Base-by-base conservation (phyloP, 768 basidiomycete genomes). In the Mycena galopus region DNA sequence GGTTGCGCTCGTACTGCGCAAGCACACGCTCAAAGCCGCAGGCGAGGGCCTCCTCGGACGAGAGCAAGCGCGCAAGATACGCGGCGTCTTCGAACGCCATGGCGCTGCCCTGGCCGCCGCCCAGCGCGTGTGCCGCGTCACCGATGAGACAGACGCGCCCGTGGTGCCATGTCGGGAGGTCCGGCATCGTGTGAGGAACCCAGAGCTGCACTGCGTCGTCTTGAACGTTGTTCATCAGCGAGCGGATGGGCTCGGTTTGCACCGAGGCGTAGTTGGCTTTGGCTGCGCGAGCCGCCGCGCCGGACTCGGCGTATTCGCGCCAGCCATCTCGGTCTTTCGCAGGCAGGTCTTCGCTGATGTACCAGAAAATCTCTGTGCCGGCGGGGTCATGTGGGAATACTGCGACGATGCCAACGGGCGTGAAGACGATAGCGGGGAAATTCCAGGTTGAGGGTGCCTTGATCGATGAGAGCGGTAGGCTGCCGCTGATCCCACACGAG, bases 81-180 rank as follows among this genome's bases (percentile, higher is more conserved):
- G 55, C 55, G 8, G 55, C 55, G 10, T 57, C 55, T 32, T 57
- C 55, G n/a, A 57, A 57, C 19, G 55, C 55, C 55, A 57, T 57
- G 17, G 55, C 55, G 30, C 55, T 57, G 30, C 55, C 55, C 55
- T 57, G 55, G 30, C 55, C 55, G 30, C n/a, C 30, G 32, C 21
- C 9, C 21, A 57, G 55, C 4, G 27, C 55, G 30, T 57, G 55
- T n/a, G n/a, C n/a, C n/a, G n/a, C n/a, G n/a, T n/a, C n/a, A n/a
- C n/a, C n/a, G n/a, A n/a, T 39, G 39, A 47, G 44, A 8, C 44
- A 47, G 21, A 47, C 44, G 19, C 44, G 44, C 4, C 44, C 44
- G 7, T 21, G 44, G 11, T 47, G n/a, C 44, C 44, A 47, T 7
- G 44, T 47, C 21, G 44, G 44, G n/a, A 47, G 21, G n/a, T 47